Evolutionary conservation across 768 basidiomycete genomes (phyloP), one percentile per base, ranked within the genome.

Genomic region (Pleurotus salmoneostramineus): DNA sequence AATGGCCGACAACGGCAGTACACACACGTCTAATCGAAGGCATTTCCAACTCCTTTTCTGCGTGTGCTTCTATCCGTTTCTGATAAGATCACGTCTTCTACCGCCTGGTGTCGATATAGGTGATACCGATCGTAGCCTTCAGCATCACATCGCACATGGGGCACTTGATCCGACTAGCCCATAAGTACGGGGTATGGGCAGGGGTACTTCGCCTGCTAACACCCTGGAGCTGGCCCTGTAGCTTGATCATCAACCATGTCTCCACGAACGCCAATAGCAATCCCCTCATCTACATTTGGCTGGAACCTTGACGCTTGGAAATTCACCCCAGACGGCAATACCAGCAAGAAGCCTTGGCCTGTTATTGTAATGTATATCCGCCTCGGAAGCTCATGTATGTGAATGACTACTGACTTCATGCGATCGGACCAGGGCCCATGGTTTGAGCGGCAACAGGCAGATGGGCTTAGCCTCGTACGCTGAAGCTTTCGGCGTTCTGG

Each of bases 1-100:
- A 87, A 83, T 72, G 65, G 60, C n/a, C n/a, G 8, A 8, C n/a
- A 40, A 40, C 10, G n/a, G 8, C 37, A 40, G 10, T 10, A 40
- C n/a, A 40, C 37, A 40, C 8, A 40, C n/a, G 10, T 40, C 37
- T 40, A 40, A 40, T 40, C n/a, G 37, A 40, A 8, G 8, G n/a
- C 8, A 40, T n/a, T 40, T 40, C n/a, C 37, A 10, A n/a, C 10
- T 48, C 47, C 17, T 48, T 21, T 2, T 32, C 11, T 32, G 11
- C 47, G 17, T 48, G 10, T 17, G 21, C 21, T 27, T 27, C 21
- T 27, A 27, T 27, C 3, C 3, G 21, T 27, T 27, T 27, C 21
- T 27, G 21, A 27, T 27, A 27, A 27, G 21, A 27, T 3, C 1
- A 1, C 21, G 21, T 27, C 21, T 27, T 27, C 21, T 27, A 1